A percentile compares a stretch with the other conserved stretches of the same genome.
phyloP scores from a whole-genome alignment of 352 stramenopile species.

The Globisporangium paddicum region DNA sequence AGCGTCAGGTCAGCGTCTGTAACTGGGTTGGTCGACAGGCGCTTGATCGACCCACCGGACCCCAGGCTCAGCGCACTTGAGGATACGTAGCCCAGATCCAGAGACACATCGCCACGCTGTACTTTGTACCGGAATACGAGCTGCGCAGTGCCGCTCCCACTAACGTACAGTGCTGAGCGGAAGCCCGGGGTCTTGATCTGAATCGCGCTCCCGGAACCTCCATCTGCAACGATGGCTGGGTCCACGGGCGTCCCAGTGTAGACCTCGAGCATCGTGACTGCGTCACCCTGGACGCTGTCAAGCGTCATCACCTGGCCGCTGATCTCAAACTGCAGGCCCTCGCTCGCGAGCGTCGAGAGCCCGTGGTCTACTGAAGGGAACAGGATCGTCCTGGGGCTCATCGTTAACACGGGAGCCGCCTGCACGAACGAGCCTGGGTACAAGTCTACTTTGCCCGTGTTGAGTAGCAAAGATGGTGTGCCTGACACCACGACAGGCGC shows the following conservation, averaged over 20 bases:
- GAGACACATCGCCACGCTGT: slow-evolving; percentile 45
- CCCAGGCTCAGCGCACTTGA: slow-evolving; percentile 30
- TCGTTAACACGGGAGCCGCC: slow-evolving; percentile 20
- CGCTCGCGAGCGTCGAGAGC: slow-evolving; percentile 28
- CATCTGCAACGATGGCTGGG: slow-evolving; percentile 16
- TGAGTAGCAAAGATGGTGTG: slow-evolving; percentile 33
- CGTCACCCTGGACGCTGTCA: slow-evolving; percentile 31
- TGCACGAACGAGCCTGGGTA: slow-evolving; percentile 49
- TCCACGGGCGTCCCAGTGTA: slow-evolving; percentile 43
- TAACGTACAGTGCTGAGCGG: slow-evolving; percentile 38
- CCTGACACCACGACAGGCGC: slow-evolving; percentile 56
- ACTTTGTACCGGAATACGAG: slow-evolving; percentile 56
- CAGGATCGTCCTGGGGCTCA: slow-evolving; percentile 27
- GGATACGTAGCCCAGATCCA: slow-evolving; percentile 43
- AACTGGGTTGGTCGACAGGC: slow-evolving; percentile 42
- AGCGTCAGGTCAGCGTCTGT: slow-evolving; percentile 49
- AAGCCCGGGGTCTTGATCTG: slow-evolving; percentile 45
- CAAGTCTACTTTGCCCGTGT: slow-evolving; percentile 46
- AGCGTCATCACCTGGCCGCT: slow-evolving; percentile 45
- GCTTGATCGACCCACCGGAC: slow-evolving; percentile 38
- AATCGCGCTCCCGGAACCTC: slow-evolving; percentile 12
- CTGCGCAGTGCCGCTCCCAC: slow-evolving; percentile 36
- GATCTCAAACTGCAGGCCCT: slow-evolving; percentile 56
- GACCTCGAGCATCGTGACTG: slow-evolving; percentile 46
- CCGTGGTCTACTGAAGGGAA: slow-evolving; percentile 50